A percentile compares a stretch with the other conserved stretches of the same genome.
Evolutionary conservation across 495 filamentous ascomycete genomes (phyloP).

Genomic region (Chaetomium tenue): DNA sequence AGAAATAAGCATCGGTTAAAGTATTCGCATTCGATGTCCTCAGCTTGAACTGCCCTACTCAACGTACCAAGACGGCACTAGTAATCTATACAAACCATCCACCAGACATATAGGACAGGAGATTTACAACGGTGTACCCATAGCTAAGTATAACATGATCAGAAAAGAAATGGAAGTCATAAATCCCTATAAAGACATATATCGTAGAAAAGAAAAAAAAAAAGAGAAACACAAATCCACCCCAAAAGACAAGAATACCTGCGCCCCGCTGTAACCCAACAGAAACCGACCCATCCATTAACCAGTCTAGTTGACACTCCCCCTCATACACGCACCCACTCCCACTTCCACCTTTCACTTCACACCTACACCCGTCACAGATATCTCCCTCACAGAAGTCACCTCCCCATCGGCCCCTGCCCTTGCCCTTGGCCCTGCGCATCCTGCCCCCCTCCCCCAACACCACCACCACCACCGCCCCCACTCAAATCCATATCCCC

Average conservation of each 20-base stretch:
- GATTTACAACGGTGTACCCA: background rate
- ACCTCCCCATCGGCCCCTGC: background rate
- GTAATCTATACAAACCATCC: too few species aligned
- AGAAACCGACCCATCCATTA: background rate
- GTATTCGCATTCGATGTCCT: too few species aligned
- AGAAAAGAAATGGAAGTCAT: background rate
- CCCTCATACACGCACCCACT: background rate
- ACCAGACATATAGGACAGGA: background rate
- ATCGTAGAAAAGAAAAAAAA: background rate
- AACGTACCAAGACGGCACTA: too few species aligned
- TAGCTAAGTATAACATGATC: background rate
- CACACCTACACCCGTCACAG: background rate
- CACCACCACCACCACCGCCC: background rate
- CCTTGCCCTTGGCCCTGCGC: background rate
- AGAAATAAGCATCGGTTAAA: too few species aligned
- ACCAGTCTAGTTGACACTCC: too few species aligned
- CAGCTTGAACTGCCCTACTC: too few species aligned
- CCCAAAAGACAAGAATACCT: background rate
- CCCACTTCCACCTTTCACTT: background rate
- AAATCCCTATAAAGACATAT: background rate
- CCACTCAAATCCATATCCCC: slow-evolving; percentile 17
- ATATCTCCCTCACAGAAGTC: background rate
- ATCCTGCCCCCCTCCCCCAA: background rate
- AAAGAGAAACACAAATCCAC: background rate
- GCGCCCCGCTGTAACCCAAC: background rate